A percentile compares a stretch with the other conserved stretches of the same genome.
These are phyloP conservation scores for Phytopythium chamaehyphon DNA, from an alignment of 352 stramenopile species.

Conservation along the genomic window DNA sequence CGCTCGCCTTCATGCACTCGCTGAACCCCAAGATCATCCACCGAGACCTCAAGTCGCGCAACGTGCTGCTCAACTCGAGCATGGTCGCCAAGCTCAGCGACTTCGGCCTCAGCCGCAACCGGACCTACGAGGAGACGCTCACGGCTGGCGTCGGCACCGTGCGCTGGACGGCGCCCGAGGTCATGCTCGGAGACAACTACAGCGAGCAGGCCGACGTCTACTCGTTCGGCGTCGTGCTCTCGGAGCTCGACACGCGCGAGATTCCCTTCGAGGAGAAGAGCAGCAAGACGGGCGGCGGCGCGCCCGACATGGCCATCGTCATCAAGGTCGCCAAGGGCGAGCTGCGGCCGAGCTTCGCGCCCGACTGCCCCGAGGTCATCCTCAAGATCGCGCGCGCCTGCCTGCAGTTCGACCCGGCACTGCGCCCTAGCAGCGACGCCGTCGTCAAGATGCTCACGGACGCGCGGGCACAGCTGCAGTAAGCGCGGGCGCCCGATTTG, in stretches of 20 bases:
- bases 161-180: constrained; percentile 83
- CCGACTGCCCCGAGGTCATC: constrained; percentile 52
- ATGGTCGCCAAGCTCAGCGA: constrained; percentile 85
- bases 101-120: constrained; percentile 79
- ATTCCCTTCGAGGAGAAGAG: constrained; percentile 87
- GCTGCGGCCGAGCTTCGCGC: constrained; percentile 69
- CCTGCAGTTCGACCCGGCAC: constrained; percentile 79
- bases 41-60: constrained; percentile 80
- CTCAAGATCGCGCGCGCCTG: constrained; percentile 75
- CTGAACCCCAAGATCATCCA: constrained; percentile 82
- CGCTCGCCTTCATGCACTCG: constrained; percentile 83
- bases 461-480: constrained; percentile 53
- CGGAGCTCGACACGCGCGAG: constrained; percentile 81
- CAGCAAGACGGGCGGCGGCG: constrained; percentile 48
- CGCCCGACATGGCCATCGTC: constrained; percentile 80
- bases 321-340: constrained; percentile 84
- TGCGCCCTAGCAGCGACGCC: constrained; percentile 63
- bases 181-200: constrained; percentile 88
- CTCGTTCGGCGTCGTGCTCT: constrained; percentile 86
- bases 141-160: constrained; percentile 80
- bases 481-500: constrained; percentile 8
- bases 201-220: constrained; percentile 85
- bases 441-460: constrained; percentile 82
- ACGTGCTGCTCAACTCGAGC: constrained; percentile 72
- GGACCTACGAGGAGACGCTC: constrained; percentile 83